A percentile compares a stretch with the other conserved stretches of the same genome.
Conservation (phyloP, 305 asterid species). For the Solanum hybrid region DNA sequence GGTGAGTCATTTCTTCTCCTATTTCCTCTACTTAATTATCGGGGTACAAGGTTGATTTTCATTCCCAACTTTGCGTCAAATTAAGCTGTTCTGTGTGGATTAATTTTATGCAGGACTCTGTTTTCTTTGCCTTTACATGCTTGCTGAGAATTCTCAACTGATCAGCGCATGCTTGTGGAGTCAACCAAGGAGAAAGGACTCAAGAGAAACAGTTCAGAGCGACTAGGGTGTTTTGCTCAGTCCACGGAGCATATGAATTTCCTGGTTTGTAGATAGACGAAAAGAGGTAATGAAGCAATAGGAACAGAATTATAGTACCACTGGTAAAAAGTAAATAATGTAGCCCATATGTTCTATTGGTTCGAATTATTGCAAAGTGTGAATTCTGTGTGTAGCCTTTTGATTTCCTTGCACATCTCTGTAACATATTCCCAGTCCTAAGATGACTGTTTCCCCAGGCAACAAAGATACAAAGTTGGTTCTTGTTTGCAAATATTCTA, state of each 20-base stretch:
- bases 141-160: conserved; percentile 39
- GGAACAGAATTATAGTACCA: background rate
- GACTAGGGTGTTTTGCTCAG: background rate
- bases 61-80: background rate
- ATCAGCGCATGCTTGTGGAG: conserved; percentile 27
- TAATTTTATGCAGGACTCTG: conserved; percentile 53
- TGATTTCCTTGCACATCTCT: background rate
- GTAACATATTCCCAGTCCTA: background rate
- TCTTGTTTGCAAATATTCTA: background rate
- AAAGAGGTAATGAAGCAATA: background rate
- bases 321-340: background rate
- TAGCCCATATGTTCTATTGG: background rate
- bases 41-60: background rate
- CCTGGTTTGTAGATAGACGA: background rate
- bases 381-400: background rate
- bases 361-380: background rate
- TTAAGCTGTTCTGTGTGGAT: background rate
- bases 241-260: background rate
- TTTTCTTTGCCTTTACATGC: conserved; percentile 60
- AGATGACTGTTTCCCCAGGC: background rate
- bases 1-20: conserved; percentile 31
- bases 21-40: background rate
- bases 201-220: conserved; percentile 32
- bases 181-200: conserved; percentile 39
- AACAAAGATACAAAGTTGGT: background rate